phyloP scores from a whole-genome alignment of 1,284 basidiomycete species.

The Cystobasidiaceae sp. region DNA sequence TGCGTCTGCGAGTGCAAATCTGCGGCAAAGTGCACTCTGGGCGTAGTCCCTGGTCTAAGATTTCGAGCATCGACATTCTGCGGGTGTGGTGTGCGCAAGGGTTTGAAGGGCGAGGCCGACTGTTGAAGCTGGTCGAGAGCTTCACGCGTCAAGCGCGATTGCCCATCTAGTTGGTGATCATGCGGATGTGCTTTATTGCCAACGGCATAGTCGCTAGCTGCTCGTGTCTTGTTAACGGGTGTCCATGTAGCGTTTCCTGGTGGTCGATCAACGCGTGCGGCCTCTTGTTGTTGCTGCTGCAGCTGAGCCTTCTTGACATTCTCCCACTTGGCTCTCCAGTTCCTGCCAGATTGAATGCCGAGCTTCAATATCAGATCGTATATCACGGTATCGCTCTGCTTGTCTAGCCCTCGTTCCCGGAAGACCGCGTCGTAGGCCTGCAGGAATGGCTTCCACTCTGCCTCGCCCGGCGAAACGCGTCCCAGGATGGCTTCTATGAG shows the following conservation, averaged over 20 bases:
- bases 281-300: constrained; percentile 1
- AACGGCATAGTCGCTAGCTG: neutral
- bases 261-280: constrained; percentile 20
- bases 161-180: neutral
- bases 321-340: constrained; percentile 32
- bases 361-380: constrained; percentile 29
- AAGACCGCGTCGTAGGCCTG: constrained; percentile 27
- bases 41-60: neutral
- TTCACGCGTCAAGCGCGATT: constrained; percentile 13
- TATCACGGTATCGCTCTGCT: constrained; percentile 19
- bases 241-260: neutral
- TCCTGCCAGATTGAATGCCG: constrained; percentile 26
- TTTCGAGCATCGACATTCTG: neutral
- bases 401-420: constrained; percentile 16
- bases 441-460: constrained; percentile 27
- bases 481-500: constrained; percentile 26
- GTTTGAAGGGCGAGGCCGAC: constrained; percentile 10
- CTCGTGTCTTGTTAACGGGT: neutral
- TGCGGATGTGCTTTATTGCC: neutral
- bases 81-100: constrained; percentile 1
- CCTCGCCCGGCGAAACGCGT: neutral
- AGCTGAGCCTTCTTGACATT: constrained; percentile 26
- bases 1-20: neutral
- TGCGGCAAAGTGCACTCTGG: neutral
- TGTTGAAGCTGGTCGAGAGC: constrained; percentile 17